Evolutionary conservation across 2,329 filamentous ascomycete genomes (phyloP).

Genomic region (Elsinoe ampelina): DNA sequence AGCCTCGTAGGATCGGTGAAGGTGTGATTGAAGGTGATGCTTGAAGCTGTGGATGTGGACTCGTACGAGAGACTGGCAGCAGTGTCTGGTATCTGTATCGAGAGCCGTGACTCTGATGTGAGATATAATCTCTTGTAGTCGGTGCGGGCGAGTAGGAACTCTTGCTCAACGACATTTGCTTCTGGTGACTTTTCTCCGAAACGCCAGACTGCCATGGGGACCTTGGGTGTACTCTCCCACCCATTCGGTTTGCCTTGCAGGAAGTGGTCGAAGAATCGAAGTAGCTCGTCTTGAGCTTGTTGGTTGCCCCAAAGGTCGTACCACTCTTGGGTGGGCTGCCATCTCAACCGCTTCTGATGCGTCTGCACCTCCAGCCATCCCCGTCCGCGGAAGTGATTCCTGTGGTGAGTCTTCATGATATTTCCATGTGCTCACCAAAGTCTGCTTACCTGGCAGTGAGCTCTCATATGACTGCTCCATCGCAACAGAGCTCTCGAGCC

Average conservation of each 20-base stretch:
- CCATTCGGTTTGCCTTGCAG: conserved; percentile 35
- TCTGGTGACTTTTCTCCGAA: conserved; percentile 27
- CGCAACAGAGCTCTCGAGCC: no score
- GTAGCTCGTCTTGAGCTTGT: conserved; percentile 29
- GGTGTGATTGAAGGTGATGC: conserved; percentile 30
- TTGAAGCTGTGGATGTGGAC: conserved; percentile 27
- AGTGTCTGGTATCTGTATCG: no score
- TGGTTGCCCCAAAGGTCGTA: conserved; percentile 31
- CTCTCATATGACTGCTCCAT: neutral
- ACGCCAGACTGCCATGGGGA: conserved; percentile 33
- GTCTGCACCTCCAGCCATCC: conserved; percentile 31
- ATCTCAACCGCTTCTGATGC: conserved; percentile 35
- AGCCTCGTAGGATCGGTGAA: conserved; percentile 32
- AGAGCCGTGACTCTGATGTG: neutral
- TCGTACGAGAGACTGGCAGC: no score
- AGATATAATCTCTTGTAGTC: conserved; percentile 10
- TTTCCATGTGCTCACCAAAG: neutral
- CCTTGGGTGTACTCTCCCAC: conserved; percentile 38
- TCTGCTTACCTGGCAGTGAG: neutral
- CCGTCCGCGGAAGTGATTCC: conserved; percentile 20
- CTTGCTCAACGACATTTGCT: conserved; percentile 3
- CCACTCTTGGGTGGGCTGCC: conserved; percentile 35
- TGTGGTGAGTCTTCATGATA: neutral
- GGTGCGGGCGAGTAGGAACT: conserved; percentile 9
- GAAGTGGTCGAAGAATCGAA: conserved; percentile 37